Percentiles rank a stretch among this genome's conserved stretches.
Evolutionary conservation across 305 asterid species (phyloP).

Genomic region (Fraxinus greggii): DNA sequence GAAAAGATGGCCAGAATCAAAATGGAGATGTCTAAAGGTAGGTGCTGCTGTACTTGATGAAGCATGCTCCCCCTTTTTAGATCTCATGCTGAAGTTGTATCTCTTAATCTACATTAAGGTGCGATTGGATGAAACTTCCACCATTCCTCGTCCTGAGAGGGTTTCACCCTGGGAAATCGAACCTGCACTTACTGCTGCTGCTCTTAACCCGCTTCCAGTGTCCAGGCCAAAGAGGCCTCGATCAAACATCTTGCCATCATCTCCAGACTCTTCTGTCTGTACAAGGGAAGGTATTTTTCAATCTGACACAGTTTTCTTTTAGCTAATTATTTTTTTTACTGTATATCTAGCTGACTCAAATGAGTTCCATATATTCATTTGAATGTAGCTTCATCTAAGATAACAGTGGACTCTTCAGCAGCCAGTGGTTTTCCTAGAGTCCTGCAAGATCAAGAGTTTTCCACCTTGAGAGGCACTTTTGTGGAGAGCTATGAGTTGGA

Average conservation of each 20-base stretch:
- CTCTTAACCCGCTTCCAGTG: constrained; percentile 70
- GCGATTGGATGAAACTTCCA: constrained; percentile 85
- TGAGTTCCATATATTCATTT: constrained; percentile 17
- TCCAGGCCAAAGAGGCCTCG: constrained; percentile 80
- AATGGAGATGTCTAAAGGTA: constrained; percentile 96
- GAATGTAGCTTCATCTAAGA: constrained; percentile 55
- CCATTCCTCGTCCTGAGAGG: constrained; percentile 74
- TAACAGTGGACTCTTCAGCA: constrained; percentile 66
- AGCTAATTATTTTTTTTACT: not conserved
- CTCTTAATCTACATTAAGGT: constrained; percentile 41
- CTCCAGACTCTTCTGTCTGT: constrained; percentile 77
- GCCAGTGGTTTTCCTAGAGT: constrained; percentile 66
- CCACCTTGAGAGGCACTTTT: constrained; percentile 64
- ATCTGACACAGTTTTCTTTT: constrained; percentile 10
- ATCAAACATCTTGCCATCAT: constrained; percentile 56
- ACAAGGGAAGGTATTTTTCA: constrained; percentile 67
- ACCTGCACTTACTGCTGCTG: constrained; percentile 71
- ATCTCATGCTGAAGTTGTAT: constrained; percentile 13
- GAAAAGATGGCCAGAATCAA: constrained; percentile 73
- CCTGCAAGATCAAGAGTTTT: constrained; percentile 86
- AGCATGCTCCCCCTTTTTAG: constrained; percentile 7
- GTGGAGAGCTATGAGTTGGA: constrained; percentile 60
- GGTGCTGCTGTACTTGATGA: not conserved
- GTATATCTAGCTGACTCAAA: not conserved
- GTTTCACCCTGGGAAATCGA: constrained; percentile 96